phyloP scores from a whole-genome alignment of 2,329 filamentous ascomycete species.

The Arthrinium puccinioides region DNA sequence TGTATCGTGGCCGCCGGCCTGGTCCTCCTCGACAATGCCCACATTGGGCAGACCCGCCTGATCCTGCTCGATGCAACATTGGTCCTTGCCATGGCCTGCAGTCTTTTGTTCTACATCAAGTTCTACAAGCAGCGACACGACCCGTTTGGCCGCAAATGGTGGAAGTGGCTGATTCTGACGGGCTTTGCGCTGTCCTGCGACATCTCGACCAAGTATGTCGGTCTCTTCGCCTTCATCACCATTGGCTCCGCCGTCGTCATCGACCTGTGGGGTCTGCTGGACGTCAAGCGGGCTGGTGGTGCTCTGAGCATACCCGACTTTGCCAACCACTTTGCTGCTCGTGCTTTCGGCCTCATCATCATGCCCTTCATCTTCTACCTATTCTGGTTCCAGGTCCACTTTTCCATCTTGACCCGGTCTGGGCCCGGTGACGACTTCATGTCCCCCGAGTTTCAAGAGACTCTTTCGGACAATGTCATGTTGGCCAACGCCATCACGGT shows the following conservation, averaged over 20 bases:
- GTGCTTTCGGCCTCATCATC: slow-evolving; percentile 77
- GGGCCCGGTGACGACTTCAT: slow-evolving; percentile 98
- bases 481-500: slow-evolving; percentile 78
- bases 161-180: slow-evolving; percentile 97
- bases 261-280: slow-evolving; percentile 89
- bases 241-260: slow-evolving; percentile 91
- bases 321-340: slow-evolving; percentile 81
- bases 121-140: slow-evolving; percentile 94
- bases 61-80: slow-evolving; percentile 93
- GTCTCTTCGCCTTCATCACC: slow-evolving; percentile 92
- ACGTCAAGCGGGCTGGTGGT: slow-evolving; percentile 78
- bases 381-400: slow-evolving; percentile 99
- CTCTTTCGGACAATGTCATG: slow-evolving; percentile 90
- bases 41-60: slow-evolving; percentile 91
- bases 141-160: slow-evolving; percentile 93
- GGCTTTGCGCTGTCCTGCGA: slow-evolving; percentile 93
- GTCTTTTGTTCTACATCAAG: slow-evolving; percentile 86
- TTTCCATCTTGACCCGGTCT: slow-evolving; percentile 78
- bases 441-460: slow-evolving; percentile 97
- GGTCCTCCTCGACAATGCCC: slow-evolving; percentile 92
- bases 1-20: slow-evolving; percentile 80
- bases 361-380: slow-evolving; percentile 97
- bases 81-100: slow-evolving; percentile 93
- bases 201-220: slow-evolving; percentile 98
- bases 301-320: slow-evolving; percentile 75